These are phyloP conservation scores for Lotmaria passim DNA, from an alignment of 208 protist genomes.

Conservation along the genomic window DNA sequence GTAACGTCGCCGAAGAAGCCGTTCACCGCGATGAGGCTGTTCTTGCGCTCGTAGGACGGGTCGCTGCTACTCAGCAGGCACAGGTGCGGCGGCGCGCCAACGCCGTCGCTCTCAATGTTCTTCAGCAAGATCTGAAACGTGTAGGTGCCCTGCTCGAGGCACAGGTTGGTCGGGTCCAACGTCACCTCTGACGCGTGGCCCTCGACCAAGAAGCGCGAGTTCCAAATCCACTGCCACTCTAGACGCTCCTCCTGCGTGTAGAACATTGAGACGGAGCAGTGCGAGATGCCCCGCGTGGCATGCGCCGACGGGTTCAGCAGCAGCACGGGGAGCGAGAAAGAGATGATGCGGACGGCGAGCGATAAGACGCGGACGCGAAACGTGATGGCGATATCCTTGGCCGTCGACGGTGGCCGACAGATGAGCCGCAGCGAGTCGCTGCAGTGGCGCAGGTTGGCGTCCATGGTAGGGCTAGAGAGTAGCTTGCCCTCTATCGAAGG, in stretches of 20 bases:
- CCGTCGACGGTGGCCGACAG: slow-evolving; percentile 28
- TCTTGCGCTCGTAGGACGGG: slow-evolving; percentile 38
- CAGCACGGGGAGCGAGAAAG: slow-evolving; percentile 30
- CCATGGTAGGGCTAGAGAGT: slow-evolving; percentile 5
- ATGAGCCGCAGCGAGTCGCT: slow-evolving; percentile 38
- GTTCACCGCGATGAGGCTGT: slow-evolving; percentile 49
- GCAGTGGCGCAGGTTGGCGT: slow-evolving; percentile 30
- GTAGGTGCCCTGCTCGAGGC: slow-evolving; percentile 42
- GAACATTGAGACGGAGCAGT: slow-evolving; percentile 42
- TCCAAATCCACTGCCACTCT: slow-evolving; percentile 62
- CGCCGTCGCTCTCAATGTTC: slow-evolving; percentile 42
- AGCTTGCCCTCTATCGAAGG: slow-evolving; percentile 56
- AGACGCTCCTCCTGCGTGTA: slow-evolving; percentile 17
- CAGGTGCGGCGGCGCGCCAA: slow-evolving; percentile 23
- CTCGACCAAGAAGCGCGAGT: slow-evolving; percentile 50
- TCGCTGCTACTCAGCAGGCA: slow-evolving; percentile 36
- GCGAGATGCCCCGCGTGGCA: slow-evolving; percentile 31
- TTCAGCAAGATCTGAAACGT: slow-evolving; percentile 38
- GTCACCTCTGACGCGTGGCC: slow-evolving; percentile 40
- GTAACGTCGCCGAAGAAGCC: slow-evolving; percentile 64
- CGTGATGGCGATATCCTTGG: slow-evolving; percentile 24
- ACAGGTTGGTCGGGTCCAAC: slow-evolving; percentile 29
- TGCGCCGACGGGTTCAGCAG: slow-evolving; percentile 24
- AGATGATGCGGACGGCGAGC: slow-evolving; percentile 31
- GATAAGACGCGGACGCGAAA: slow-evolving; percentile 31